Evolutionary conservation across 768 basidiomycete species (phyloP).

Genomic region (Lactarius tabidus): DNA sequence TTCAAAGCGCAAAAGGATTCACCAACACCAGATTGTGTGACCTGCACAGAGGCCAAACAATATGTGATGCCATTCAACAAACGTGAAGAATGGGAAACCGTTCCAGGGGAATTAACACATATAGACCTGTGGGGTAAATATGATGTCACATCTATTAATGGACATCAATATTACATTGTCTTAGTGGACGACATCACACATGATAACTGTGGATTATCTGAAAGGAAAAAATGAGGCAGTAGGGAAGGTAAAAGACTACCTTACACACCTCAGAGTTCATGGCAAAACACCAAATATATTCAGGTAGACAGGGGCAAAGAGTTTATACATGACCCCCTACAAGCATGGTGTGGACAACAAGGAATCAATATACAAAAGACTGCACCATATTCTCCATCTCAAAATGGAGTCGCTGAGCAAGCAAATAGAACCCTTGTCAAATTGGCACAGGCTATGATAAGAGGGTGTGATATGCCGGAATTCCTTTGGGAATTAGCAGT

Average conservation of each 20-base stretch:
- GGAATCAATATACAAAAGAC: background rate
- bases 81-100: rapidly evolving
- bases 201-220: background rate
- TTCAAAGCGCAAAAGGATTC: no score
- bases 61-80: background rate
- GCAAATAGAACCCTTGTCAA: background rate
- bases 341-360: background rate
- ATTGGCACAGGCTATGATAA: background rate
- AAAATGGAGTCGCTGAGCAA: background rate
- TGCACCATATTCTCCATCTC: background rate
- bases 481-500: background rate
- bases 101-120: background rate
- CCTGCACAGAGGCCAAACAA: background rate
- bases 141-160: background rate
- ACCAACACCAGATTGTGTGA: no score
- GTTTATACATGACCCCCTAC: background rate
- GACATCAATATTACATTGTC: background rate
- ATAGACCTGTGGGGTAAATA: background rate
- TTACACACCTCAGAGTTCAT: background rate
- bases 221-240: background rate
- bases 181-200: background rate
- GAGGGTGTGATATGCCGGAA: background rate
- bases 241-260: background rate
- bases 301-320: background rate
- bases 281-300: background rate